These are phyloP conservation scores for Ilyonectria destructans DNA, from an alignment of 2,329 filamentous ascomycete genomes.

Conservation along the genomic window DNA sequence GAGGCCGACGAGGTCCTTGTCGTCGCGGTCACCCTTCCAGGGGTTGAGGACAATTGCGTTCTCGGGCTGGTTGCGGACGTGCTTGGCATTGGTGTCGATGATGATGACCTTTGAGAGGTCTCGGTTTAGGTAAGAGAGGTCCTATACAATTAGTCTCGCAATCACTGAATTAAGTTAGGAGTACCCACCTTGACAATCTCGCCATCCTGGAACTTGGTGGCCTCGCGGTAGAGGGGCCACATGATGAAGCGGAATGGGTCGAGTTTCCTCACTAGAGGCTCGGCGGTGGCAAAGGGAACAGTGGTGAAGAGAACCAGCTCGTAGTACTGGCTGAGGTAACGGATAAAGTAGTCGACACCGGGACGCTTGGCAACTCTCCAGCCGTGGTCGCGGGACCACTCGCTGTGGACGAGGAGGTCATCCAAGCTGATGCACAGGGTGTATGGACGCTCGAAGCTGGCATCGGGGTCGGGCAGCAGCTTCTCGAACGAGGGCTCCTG, in stretches of 20 bases:
- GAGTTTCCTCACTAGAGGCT: conserved; percentile 91
- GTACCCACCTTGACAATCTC: conserved; percentile 92
- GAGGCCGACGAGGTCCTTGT: conserved; percentile 88
- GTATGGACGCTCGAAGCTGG: conserved; percentile 87
- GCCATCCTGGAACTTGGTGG: conserved; percentile 96
- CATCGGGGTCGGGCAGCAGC: conserved; percentile 87
- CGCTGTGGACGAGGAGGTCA: conserved; percentile 93
- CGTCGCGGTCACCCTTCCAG: conserved; percentile 88
- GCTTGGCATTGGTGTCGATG: conserved; percentile 87
- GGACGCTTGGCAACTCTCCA: conserved; percentile 97
- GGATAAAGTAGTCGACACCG: conserved; percentile 96
- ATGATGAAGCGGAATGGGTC: conserved; percentile 96
- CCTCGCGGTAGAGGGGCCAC: conserved; percentile 95
- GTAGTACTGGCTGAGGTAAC: conserved; percentile 98
- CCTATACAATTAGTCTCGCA: conserved; percentile 66
- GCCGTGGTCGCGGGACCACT: conserved; percentile 94
- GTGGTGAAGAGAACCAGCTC: conserved; percentile 97
- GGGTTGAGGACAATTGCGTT: conserved; percentile 94
- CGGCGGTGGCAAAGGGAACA: conserved; percentile 86
- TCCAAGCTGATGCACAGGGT: conserved; percentile 94
- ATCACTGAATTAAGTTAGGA: neutral
- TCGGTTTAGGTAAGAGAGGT: conserved; percentile 97
- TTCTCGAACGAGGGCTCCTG: conserved; percentile 96
- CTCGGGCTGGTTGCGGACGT: conserved; percentile 93
- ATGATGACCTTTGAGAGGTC: conserved; percentile 96